These are phyloP conservation scores for Leishmania mexicana DNA, from an alignment of 208 protist genomes.

Conservation along the genomic window DNA sequence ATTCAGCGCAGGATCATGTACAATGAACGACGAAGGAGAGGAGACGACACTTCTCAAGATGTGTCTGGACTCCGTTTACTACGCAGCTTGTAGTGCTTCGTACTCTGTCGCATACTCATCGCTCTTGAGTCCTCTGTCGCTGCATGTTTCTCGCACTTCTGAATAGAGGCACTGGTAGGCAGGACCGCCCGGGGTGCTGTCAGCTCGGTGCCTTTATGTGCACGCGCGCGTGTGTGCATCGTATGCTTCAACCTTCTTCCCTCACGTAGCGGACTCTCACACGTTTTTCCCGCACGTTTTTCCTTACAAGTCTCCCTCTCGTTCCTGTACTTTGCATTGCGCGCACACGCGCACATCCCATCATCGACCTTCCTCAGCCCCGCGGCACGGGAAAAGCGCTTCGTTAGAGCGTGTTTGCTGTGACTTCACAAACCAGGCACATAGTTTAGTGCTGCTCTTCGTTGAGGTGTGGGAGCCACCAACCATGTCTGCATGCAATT, in stretches of 20 bases:
- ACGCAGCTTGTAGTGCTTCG: background rate
- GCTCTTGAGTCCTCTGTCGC: background rate
- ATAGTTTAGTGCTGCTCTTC: background rate
- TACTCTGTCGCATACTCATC: background rate
- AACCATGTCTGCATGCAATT: background rate
- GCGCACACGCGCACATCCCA: background rate
- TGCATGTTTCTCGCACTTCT: background rate
- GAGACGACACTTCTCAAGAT: background rate
- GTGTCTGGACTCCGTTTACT: background rate
- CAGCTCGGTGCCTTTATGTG: background rate
- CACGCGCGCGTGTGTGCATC: background rate
- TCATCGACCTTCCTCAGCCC: background rate
- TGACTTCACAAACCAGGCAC: background rate
- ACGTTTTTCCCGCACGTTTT: background rate
- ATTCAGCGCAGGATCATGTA: background rate
- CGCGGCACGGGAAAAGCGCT: background rate
- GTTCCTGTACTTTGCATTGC: background rate
- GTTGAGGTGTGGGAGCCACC: background rate
- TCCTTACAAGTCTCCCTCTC: background rate
- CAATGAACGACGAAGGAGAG: background rate
- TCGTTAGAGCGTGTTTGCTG: background rate
- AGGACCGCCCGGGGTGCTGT: background rate
- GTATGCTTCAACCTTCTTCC: background rate
- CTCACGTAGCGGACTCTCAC: background rate
- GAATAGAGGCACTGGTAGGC: background rate